Conservation (phyloP, 1,139 yeast species). For the Yamadazyma spencermartinsiae region DNA sequence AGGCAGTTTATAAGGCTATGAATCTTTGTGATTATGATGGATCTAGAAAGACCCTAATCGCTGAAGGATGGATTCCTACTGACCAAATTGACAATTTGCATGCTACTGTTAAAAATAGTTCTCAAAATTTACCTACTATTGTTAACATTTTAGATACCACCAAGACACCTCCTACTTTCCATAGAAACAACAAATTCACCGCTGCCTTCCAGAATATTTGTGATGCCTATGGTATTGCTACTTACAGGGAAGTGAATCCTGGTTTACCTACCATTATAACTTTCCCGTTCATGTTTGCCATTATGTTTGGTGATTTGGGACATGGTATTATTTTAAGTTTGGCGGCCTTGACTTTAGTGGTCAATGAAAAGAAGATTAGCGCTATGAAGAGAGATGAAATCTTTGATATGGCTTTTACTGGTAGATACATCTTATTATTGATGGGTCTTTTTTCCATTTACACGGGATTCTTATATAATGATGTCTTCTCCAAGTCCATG, state of each 20-base stretch:
- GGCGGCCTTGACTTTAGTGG: slow-evolving; percentile 59
- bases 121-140: slow-evolving; percentile 64
- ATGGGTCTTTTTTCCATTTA: slow-evolving; percentile 82
- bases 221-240: slow-evolving; percentile 79
- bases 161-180: slow-evolving; percentile 76
- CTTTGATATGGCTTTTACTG: slow-evolving; percentile 78
- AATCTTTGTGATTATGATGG: slow-evolving; percentile 68
- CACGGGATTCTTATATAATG: slow-evolving; percentile 77
- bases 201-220: slow-evolving; percentile 74
- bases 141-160: slow-evolving; percentile 64
- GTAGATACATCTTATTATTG: slow-evolving; percentile 68
- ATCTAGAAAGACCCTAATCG: slow-evolving; percentile 62
- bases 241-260: slow-evolving; percentile 77
- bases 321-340: slow-evolving; percentile 69
- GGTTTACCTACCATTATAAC: slow-evolving; percentile 79
- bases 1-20: slow-evolving; percentile 66
- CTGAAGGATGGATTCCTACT: slow-evolving; percentile 81
- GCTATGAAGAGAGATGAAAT: slow-evolving; percentile 73
- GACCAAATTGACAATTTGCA: slow-evolving; percentile 49
- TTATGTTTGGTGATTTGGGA: slow-evolving; percentile 86
- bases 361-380: slow-evolving; percentile 59
- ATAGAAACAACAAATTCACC: slow-evolving; percentile 74
- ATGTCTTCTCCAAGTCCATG: slow-evolving; percentile 77
- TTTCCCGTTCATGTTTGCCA: slow-evolving; percentile 84
- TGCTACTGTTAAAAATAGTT: slow-evolving; percentile 30